Evolutionary conservation across 441 rosid species (phyloP).

Genomic region (Erodium trifolium): DNA sequence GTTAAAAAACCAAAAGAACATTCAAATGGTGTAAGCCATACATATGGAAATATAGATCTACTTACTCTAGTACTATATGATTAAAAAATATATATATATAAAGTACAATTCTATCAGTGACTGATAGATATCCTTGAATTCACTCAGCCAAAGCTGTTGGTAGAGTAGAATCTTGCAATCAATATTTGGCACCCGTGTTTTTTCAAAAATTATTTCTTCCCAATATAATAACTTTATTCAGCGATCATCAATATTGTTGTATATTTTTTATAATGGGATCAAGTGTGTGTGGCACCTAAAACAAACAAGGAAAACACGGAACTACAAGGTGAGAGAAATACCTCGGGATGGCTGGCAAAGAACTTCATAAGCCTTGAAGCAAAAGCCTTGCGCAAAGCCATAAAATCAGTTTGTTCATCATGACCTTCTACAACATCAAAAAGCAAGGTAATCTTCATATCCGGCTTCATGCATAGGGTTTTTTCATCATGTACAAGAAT

Average conservation of each 20-base stretch:
- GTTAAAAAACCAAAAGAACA: too few relatives aligned
- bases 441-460: slow-evolving; percentile 32
- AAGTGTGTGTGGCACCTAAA: not conserved
- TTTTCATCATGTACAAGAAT: slow-evolving; percentile 38
- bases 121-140: too few relatives aligned
- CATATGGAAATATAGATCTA: too few relatives aligned
- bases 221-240: too few relatives aligned
- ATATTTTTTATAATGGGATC: not conserved
- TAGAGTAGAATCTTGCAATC: too few relatives aligned
- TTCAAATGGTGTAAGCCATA: too few relatives aligned
- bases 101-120: too few relatives aligned
- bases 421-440: slow-evolving; percentile 30
- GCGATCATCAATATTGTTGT: not conserved
- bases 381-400: slow-evolving; percentile 32
- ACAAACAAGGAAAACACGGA: not conserved
- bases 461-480: slow-evolving; percentile 40
- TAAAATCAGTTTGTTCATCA: slow-evolving; percentile 29
- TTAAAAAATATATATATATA: too few relatives aligned
- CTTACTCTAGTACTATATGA: too few relatives aligned
- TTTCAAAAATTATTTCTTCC: too few relatives aligned
- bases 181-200: too few relatives aligned
- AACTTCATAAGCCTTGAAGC: slow-evolving; percentile 28
- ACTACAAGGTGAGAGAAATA: slow-evolving; percentile 16
- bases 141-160: too few relatives aligned
- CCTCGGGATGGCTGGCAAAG: slow-evolving; percentile 32